Evolutionary conservation across 352 stramenopile genomes (phyloP).

Genomic region (Peronosclerospora sorghi): DNA sequence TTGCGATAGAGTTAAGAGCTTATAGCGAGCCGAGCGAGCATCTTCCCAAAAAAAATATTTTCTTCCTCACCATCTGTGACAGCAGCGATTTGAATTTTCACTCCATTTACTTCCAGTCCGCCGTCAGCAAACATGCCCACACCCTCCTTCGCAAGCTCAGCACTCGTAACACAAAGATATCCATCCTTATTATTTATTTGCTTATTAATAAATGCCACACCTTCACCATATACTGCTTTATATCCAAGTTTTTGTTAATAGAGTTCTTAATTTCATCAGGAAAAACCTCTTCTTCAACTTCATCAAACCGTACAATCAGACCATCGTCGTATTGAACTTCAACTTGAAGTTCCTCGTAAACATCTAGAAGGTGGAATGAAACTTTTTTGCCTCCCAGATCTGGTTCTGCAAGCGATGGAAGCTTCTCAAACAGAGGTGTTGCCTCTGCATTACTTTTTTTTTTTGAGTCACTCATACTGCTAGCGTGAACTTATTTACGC

Average conservation of each 20-base stretch:
- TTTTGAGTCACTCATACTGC: too few relatives aligned
- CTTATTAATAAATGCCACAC: constrained; percentile 81
- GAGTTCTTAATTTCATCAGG: constrained; percentile 81
- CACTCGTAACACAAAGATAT: constrained; percentile 46
- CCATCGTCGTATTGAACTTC: constrained; percentile 77
- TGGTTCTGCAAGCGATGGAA: constrained; percentile 38
- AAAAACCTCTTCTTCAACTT: constrained; percentile 64
- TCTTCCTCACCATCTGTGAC: constrained; percentile 68
- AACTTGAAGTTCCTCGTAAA: constrained; percentile 57
- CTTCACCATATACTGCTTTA: constrained; percentile 42
- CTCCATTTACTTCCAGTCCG: constrained; percentile 58
- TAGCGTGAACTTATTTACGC: too few relatives aligned
- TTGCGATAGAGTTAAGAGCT: constrained; percentile 71
- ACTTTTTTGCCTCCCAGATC: constrained; percentile 71
- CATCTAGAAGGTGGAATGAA: constrained; percentile 60
- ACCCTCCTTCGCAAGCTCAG: constrained; percentile 52
- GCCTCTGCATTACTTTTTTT: constrained; percentile 29
- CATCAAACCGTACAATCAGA: constrained; percentile 77
- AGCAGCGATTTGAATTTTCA: constrained; percentile 41
- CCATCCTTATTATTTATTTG: constrained; percentile 65
- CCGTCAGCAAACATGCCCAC: constrained; percentile 46
- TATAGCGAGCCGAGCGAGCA: constrained; percentile 50
- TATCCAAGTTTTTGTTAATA: constrained; percentile 75
- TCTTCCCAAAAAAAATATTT: constrained; percentile 81
- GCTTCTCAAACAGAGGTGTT: constrained; percentile 61